Conservation (phyloP, 306 rosid species). For the Elaeagnus macrophylla region DNA sequence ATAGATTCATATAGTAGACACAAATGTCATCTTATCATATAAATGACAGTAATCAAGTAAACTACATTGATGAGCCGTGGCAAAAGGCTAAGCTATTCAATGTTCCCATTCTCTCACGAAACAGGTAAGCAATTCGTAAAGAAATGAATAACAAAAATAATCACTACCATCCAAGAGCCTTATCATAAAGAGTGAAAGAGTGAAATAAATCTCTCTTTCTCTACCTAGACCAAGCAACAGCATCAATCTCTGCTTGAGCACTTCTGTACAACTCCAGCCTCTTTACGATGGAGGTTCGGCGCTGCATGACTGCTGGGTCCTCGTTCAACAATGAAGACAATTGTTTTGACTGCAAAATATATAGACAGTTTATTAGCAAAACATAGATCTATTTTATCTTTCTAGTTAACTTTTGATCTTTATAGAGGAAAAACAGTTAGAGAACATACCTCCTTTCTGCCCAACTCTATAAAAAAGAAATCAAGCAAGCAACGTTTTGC, state of each 20-base stretch:
- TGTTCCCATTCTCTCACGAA: not conserved
- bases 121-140: not conserved
- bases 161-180: conserved; percentile 1
- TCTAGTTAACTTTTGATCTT: not conserved
- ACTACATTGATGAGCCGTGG: conserved; percentile 1
- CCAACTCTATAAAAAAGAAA: conserved; percentile 34
- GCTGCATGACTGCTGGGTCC: conserved; percentile 42
- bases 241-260: conserved; percentile 33
- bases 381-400: not conserved
- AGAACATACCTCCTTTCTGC: conserved; percentile 26
- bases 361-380: not conserved
- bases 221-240: conserved; percentile 33
- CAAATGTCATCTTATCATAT: not conserved
- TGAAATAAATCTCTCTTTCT: not conserved
- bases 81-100: not conserved
- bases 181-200: not conserved
- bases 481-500: conserved; percentile 43
- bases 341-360: conserved; percentile 22
- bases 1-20: not conserved
- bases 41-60: not conserved
- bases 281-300: conserved; percentile 20
- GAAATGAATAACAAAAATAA: conserved; percentile 7
- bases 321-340: conserved; percentile 29
- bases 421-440: not conserved
- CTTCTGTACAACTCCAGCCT: conserved; percentile 36